Evolutionary conservation across 2,329 filamentous ascomycete genomes (phyloP).

Genomic region (Sclerotinia sclerotiorum): DNA sequence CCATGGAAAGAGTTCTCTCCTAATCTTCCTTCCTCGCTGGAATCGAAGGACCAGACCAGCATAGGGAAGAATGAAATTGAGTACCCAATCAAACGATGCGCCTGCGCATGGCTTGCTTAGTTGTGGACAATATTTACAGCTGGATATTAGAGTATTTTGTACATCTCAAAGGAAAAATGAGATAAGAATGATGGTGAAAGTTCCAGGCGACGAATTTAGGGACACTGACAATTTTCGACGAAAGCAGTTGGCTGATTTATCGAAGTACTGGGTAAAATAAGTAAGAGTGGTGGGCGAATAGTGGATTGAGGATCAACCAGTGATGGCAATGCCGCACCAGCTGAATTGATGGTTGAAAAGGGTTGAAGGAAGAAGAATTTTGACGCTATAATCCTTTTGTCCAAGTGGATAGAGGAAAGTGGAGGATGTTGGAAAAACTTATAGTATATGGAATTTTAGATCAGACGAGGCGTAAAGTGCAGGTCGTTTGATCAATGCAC

Average conservation of each 20-base stretch:
- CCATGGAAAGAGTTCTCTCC: background rate
- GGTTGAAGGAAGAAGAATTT: background rate
- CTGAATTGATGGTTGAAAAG: no score
- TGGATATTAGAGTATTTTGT: background rate
- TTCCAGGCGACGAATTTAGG: background rate
- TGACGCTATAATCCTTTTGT: background rate
- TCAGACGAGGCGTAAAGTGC: background rate
- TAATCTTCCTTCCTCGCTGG: no score
- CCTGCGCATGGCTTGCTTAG: background rate
- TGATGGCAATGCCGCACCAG: no score
- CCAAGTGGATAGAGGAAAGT: no score
- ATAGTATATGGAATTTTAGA: background rate
- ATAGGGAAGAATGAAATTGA: background rate
- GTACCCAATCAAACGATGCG: no score
- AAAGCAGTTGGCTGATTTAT: no score
- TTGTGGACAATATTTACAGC: background rate
- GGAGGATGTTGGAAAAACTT: no score
- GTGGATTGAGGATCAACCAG: background rate
- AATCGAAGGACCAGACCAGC: no score
- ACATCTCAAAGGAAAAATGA: background rate
- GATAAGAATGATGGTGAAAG: no score
- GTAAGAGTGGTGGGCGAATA: background rate
- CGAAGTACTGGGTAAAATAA: background rate
- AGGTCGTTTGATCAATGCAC: background rate
- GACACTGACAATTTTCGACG: background rate